Percentiles rank a stretch among this genome's conserved stretches.
These are phyloP conservation scores for Arthrobotrys conoides DNA, from an alignment of 2,329 filamentous ascomycete genomes.

Conservation along the genomic window DNA sequence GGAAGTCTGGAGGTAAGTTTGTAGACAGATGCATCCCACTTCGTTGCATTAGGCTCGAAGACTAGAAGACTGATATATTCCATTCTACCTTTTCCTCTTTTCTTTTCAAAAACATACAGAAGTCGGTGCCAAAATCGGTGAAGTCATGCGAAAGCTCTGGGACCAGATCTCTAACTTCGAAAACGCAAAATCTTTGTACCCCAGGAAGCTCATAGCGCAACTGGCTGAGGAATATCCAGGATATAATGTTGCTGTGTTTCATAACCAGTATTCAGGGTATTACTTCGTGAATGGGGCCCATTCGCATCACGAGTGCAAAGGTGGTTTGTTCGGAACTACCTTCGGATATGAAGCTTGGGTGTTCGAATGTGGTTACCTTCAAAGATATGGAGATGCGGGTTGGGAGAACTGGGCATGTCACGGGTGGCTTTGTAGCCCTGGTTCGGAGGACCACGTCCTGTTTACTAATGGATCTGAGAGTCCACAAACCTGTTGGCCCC, in stretches of 20 bases:
- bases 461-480: neutral
- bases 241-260: neutral
- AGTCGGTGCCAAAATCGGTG: neutral
- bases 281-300: constrained; percentile 4
- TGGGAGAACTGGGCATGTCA: neutral
- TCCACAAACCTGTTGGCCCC: neutral
- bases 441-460: neutral
- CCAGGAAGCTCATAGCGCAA: neutral
- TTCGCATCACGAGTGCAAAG: neutral
- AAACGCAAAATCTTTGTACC: neutral
- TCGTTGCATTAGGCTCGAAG: neutral
- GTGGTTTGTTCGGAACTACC: neutral
- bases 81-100: neutral
- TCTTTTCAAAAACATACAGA: neutral
- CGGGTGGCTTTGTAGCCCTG: neutral
- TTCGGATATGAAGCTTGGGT: constrained; percentile 7
- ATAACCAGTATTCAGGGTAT: neutral
- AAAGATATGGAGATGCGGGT: neutral
- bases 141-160: neutral
- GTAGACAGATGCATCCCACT: too few relatives aligned
- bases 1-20: neutral
- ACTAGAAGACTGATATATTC: constrained; percentile 1
- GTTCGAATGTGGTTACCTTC: constrained; percentile 2
- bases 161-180: neutral
- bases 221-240: neutral